Evolutionary conservation across 2,329 filamentous ascomycete genomes (phyloP).

Genomic region (Xylariaceae sp.): DNA sequence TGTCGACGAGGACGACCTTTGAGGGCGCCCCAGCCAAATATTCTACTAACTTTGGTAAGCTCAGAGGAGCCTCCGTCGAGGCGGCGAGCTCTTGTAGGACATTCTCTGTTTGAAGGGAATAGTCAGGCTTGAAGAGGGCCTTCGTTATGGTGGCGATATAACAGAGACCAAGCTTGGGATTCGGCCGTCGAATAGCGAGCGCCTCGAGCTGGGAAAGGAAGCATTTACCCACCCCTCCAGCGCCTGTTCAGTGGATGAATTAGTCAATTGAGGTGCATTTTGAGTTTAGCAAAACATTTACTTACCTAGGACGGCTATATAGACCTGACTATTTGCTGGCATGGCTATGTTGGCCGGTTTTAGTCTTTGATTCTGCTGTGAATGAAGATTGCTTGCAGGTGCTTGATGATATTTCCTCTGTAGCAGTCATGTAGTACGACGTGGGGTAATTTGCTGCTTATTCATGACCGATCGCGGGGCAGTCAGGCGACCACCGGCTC

Average conservation of each 20-base stretch:
- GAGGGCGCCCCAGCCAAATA: slow-evolving; percentile 79
- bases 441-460: slow-evolving; percentile 27
- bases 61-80: slow-evolving; percentile 66
- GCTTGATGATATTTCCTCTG: not conserved
- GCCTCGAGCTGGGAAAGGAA: slow-evolving; percentile 81
- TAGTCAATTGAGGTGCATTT: slow-evolving; percentile 15
- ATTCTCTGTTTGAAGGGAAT: slow-evolving; percentile 65
- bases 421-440: not conserved
- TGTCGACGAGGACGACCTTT: slow-evolving; percentile 86
- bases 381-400: not conserved
- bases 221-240: slow-evolving; percentile 88
- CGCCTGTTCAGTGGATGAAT: slow-evolving; percentile 57
- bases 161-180: slow-evolving; percentile 74
- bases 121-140: slow-evolving; percentile 74
- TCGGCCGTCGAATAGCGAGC: slow-evolving; percentile 67
- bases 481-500: slow-evolving; percentile 10
- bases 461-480: slow-evolving; percentile 36
- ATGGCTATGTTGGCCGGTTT: slow-evolving; percentile 34
- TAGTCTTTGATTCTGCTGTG: slow-evolving; percentile 17
- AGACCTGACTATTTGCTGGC: slow-evolving; percentile 51
- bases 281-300: not conserved
- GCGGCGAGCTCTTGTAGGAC: slow-evolving; percentile 65
- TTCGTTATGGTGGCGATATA: slow-evolving; percentile 87
- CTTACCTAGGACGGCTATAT: slow-evolving; percentile 53
- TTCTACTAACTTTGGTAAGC: slow-evolving; percentile 70